Conservation (phyloP, 139 green algal genomes). For the Ettlia oleoabundans region DNA sequence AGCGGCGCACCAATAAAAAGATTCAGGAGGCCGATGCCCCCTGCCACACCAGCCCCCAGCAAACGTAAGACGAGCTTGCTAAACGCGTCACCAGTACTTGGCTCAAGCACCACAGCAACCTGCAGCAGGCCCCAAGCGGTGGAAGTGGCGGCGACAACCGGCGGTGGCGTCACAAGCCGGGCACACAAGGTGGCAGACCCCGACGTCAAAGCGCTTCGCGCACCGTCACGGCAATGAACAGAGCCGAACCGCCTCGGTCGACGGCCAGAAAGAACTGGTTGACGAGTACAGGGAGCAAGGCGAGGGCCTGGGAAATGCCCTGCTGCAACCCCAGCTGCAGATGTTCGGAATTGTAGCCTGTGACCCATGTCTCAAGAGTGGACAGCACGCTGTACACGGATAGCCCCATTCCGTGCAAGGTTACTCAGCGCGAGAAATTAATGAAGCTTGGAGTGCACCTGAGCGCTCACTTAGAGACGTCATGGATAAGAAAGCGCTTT, state of each 20-base stretch:
- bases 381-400: background rate
- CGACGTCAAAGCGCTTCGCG: background rate
- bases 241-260: background rate
- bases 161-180: too few species aligned
- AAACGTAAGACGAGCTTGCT: slow-evolving; percentile 24
- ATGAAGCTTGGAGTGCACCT: too few species aligned
- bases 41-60: background rate
- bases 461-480: too few species aligned
- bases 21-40: slow-evolving; percentile 14
- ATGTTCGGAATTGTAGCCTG: slow-evolving; percentile 28
- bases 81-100: slow-evolving; percentile 13
- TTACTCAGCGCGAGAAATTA: too few species aligned
- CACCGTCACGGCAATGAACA: slow-evolving; percentile 10
- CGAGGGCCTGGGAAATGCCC: background rate
- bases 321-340: slow-evolving; percentile 9
- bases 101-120: slow-evolving; percentile 37
- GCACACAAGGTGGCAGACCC: too few species aligned
- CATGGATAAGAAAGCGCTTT: too few species aligned
- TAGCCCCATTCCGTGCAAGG: background rate
- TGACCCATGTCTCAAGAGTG: slow-evolving; percentile 10
- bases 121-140: background rate
- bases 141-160: background rate
- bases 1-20: background rate
- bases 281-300: slow-evolving; percentile 5
- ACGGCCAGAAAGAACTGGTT: background rate